Percentiles rank a stretch among this genome's conserved stretches.
Evolutionary conservation across 768 basidiomycete genomes (phyloP).

Genomic region (Collybia sp.): DNA sequence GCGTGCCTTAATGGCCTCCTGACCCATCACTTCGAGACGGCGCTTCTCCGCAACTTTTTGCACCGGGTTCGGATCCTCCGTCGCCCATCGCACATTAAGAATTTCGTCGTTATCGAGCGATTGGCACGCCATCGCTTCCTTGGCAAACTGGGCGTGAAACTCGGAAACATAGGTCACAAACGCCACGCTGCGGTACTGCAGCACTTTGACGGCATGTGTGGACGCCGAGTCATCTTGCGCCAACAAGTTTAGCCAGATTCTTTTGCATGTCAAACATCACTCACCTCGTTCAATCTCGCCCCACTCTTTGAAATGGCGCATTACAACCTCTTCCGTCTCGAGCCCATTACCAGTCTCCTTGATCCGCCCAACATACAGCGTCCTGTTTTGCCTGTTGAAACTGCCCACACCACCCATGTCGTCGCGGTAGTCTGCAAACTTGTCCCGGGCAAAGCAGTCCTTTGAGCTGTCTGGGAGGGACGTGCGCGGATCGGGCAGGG

Average conservation of each 20-base stretch:
- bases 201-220: constrained; percentile 39
- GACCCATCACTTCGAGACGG: constrained; percentile 78
- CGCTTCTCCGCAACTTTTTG: constrained; percentile 84
- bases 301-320: constrained; percentile 93
- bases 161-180: constrained; percentile 95
- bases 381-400: constrained; percentile 91
- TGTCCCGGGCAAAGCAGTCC: constrained; percentile 96
- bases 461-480: constrained; percentile 86
- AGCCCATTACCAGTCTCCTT: constrained; percentile 84
- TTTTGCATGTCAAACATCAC: constrained; percentile 22
- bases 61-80: constrained; percentile 95
- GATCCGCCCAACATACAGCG: constrained; percentile 91
- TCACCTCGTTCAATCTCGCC: constrained; percentile 88
- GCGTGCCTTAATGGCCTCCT: constrained; percentile 77
- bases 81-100: constrained; percentile 98
- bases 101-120: constrained; percentile 97
- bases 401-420: constrained; percentile 99
- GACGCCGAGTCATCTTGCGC: constrained; percentile 20
- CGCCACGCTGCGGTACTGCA: constrained; percentile 92
- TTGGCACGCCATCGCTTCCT: constrained; percentile 99
- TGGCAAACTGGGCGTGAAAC: constrained; percentile 88
- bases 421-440: constrained; percentile 95
- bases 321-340: constrained; percentile 90
- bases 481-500: constrained; percentile 67
- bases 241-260: background rate